These are phyloP conservation scores for Xylaria nigripes DNA, from an alignment of 495 filamentous ascomycete genomes.

Conservation along the genomic window DNA sequence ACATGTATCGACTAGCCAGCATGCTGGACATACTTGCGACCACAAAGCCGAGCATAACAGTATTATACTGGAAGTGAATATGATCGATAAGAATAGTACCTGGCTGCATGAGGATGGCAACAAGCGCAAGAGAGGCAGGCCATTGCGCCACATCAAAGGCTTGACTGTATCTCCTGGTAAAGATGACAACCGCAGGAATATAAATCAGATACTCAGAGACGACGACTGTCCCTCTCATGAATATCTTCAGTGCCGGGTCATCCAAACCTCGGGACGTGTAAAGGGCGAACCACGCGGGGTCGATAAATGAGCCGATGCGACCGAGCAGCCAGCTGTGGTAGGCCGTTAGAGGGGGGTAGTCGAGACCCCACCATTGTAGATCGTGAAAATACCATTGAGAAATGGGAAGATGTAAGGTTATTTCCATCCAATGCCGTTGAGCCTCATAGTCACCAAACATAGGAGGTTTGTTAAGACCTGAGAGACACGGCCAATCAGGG, in stretches of 20 bases:
- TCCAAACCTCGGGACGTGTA: slow-evolving; percentile 74
- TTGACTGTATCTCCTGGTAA: slow-evolving; percentile 68
- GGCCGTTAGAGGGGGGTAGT: slow-evolving; percentile 94
- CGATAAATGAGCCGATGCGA: slow-evolving; percentile 69
- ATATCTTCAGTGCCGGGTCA: slow-evolving; percentile 73
- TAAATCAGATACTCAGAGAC: slow-evolving; percentile 85
- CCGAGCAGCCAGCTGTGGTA: slow-evolving; percentile 95
- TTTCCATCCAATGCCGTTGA: slow-evolving; percentile 97
- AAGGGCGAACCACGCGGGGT: slow-evolving; percentile 85
- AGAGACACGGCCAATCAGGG: background rate
- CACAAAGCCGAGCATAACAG: slow-evolving; percentile 89
- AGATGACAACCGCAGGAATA: slow-evolving; percentile 75
- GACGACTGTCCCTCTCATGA: slow-evolving; percentile 86
- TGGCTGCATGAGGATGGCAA: slow-evolving; percentile 87
- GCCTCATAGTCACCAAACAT: slow-evolving; percentile 98
- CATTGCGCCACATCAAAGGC: slow-evolving; percentile 61
- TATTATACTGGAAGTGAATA: slow-evolving; percentile 98
- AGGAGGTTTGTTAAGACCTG: slow-evolving; percentile 72
- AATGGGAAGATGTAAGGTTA: slow-evolving; percentile 79
- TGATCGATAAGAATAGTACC: slow-evolving; percentile 89
- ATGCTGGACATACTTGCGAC: slow-evolving; percentile 82
- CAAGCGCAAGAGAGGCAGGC: slow-evolving; percentile 75
- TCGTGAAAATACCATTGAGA: slow-evolving; percentile 98
- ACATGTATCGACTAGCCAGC: slow-evolving; percentile 72
- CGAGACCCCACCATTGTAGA: slow-evolving; percentile 92